Percentiles rank a stretch among this genome's conserved stretches.
Evolutionary conservation across 257 asterid species (phyloP).

Genomic region (Solanum pimpinellifolium): DNA sequence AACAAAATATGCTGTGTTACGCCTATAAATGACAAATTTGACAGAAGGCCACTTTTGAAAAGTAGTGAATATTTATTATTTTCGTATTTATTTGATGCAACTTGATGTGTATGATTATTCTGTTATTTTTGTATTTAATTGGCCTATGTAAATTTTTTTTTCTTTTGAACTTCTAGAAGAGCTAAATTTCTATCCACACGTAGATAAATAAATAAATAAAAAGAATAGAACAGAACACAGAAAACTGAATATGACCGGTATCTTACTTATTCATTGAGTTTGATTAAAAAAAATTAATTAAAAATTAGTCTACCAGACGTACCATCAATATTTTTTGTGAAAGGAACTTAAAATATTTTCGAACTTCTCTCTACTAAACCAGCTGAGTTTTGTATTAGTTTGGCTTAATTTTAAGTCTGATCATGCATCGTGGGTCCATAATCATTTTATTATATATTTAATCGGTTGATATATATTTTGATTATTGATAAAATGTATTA

Average conservation of each 20-base stretch:
- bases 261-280: background rate
- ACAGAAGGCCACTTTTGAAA: background rate
- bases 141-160: background rate
- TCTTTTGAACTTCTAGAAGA: slow-evolving; percentile 2
- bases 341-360: background rate
- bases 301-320: background rate
- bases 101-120: background rate
- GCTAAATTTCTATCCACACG: background rate
- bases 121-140: background rate
- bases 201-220: background rate
- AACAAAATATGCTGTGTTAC: background rate
- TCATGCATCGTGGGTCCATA: background rate
- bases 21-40: background rate
- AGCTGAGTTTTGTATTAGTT: background rate
- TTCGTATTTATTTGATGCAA: background rate
- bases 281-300: background rate
- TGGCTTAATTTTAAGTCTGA: background rate
- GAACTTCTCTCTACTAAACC: background rate
- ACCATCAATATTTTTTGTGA: background rate
- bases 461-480: background rate
- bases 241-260: background rate
- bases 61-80: background rate
- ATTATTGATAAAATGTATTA: background rate
- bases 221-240: background rate
- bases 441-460: too few species aligned